Conservation (phyloP, 371 early-diverging fungal genomes). For the Mucor saturninus region DNA sequence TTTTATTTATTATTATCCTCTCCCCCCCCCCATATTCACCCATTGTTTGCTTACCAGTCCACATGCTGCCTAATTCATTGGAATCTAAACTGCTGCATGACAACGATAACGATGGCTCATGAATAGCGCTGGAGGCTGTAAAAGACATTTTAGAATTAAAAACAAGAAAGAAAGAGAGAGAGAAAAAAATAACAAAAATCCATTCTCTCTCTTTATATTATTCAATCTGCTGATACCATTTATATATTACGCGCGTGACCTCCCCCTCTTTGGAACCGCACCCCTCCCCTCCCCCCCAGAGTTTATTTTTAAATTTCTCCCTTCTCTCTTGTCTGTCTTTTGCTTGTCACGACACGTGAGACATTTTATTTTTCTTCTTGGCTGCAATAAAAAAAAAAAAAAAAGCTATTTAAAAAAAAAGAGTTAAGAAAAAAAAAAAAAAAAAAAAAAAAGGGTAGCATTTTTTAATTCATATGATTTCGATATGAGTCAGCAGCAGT, state of each 20-base stretch:
- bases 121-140: neutral
- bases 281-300: neutral
- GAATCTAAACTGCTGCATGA: slow-evolving; percentile 7
- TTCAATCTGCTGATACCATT: slow-evolving; percentile 10
- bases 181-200: slow-evolving; percentile 5
- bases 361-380: neutral
- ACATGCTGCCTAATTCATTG: slow-evolving; percentile 21
- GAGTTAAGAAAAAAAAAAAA: slow-evolving; percentile 1
- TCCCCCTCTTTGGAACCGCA: too few species aligned
- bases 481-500: slow-evolving; percentile 39
- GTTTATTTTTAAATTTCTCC: slow-evolving; percentile 9
- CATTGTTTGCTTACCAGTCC: slow-evolving; percentile 23
- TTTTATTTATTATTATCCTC: neutral
- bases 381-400: slow-evolving; percentile 2
- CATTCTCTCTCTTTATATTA: slow-evolving; percentile 1
- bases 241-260: slow-evolving; percentile 10
- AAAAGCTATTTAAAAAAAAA: slow-evolving; percentile 6
- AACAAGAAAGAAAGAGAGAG: slow-evolving; percentile 11
- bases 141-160: slow-evolving; percentile 2
- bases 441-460: neutral
- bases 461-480: slow-evolving; percentile 15
- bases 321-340: neutral
- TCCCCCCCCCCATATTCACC: too few species aligned
- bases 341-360: neutral
- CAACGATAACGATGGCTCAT: slow-evolving; percentile 1